Evolutionary conservation across 305 asterid genomes (phyloP).

Genomic region (Fraxinus xanthoxyloides): DNA sequence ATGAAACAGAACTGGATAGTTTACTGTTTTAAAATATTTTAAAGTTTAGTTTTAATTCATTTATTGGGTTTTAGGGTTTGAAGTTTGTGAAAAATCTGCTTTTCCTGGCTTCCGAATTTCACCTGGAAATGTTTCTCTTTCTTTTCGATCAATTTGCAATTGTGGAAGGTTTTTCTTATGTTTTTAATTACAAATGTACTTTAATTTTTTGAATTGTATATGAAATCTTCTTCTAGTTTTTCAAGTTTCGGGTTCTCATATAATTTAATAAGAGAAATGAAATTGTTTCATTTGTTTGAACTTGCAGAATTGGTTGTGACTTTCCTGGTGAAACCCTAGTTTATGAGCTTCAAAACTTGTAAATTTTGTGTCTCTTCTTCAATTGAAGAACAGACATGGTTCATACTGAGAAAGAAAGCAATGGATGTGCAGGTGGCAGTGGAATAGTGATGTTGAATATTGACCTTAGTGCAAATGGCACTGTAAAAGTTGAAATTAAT

Average conservation of each 20-base stretch:
- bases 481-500: constrained; percentile 28
- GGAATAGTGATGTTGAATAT: constrained; percentile 20
- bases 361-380: constrained; percentile 18
- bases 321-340: constrained; percentile 21
- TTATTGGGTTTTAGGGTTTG: not conserved
- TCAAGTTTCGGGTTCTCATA: constrained; percentile 11
- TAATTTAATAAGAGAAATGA: not conserved
- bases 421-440: constrained; percentile 33
- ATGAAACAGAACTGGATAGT: not conserved
- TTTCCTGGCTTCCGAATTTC: not conserved
- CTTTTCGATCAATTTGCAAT: not conserved
- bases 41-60: not conserved
- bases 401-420: constrained; percentile 31
- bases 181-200: not conserved
- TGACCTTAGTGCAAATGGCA: constrained; percentile 38
- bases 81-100: not conserved
- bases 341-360: not conserved
- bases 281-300: not conserved
- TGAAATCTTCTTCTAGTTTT: not conserved
- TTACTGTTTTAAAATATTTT: not conserved
- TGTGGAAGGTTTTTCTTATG: not conserved
- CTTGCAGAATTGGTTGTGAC: constrained; percentile 25
- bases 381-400: constrained; percentile 44
- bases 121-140: not conserved
- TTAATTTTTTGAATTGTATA: not conserved